Evolutionary conservation across 176 grass and related monocot species (phyloP).

Genomic region (Dactylis glomerata): DNA sequence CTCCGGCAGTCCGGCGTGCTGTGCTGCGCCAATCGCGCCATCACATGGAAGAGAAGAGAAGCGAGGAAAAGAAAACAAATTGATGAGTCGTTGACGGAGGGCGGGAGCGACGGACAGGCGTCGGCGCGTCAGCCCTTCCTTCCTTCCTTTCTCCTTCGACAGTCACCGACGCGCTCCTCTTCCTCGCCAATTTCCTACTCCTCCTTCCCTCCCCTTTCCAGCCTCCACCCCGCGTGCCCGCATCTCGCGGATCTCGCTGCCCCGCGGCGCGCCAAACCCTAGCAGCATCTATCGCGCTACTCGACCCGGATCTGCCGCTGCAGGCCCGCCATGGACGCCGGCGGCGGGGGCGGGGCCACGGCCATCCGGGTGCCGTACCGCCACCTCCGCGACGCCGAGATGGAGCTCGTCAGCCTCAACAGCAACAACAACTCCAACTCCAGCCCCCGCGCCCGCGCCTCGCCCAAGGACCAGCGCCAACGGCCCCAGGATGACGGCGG

Average conservation of each 20-base stretch:
- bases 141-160: too few relatives aligned
- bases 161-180: neutral
- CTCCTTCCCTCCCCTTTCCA: neutral
- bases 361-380: conserved; percentile 71
- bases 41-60: neutral
- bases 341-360: conserved; percentile 32
- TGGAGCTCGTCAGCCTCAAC: conserved; percentile 68
- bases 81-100: neutral
- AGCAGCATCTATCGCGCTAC: neutral
- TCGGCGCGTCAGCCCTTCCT: neutral
- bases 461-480: neutral
- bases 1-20: too few relatives aligned
- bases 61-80: neutral
- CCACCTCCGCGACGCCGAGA: conserved; percentile 69
- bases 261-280: neutral
- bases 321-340: conserved; percentile 44
- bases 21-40: neutral
- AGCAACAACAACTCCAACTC: neutral
- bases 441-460: neutral
- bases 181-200: conserved; percentile 2
- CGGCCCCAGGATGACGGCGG: neutral
- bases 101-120: neutral
- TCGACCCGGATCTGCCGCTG: conserved; percentile 32
- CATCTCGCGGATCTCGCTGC: conserved; percentile 8
- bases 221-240: neutral